These are phyloP conservation scores for Ceratocystis smalleyi DNA, from an alignment of 2,329 filamentous ascomycete genomes.

Conservation along the genomic window DNA sequence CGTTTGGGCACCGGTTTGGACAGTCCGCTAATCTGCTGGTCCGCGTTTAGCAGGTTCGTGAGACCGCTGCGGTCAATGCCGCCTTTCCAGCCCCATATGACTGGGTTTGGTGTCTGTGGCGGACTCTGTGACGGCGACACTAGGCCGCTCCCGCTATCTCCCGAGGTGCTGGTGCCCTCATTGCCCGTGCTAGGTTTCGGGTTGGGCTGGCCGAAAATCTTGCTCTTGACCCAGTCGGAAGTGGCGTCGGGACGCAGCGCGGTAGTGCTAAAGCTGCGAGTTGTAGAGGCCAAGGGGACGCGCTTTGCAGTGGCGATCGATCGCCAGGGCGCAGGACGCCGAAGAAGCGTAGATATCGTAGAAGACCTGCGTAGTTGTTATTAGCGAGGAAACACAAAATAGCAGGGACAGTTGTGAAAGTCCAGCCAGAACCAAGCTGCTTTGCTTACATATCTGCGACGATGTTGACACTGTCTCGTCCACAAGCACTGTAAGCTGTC, in stretches of 20 bases:
- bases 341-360: conserved; percentile 9
- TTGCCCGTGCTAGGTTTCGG: neutral
- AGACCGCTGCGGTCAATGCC: conserved; percentile 25
- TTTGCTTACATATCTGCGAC: neutral
- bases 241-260: neutral
- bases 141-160: neutral
- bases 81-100: conserved; percentile 13
- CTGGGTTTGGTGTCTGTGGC: conserved; percentile 13
- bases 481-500: neutral
- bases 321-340: neutral
- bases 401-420: too few species aligned
- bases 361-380: neutral
- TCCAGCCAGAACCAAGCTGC: too few species aligned
- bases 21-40: conserved; percentile 15
- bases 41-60: conserved; percentile 11
- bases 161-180: neutral
- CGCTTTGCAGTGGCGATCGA: neutral
- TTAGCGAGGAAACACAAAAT: neutral
- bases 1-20: neutral
- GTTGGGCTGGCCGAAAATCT: conserved; percentile 12
- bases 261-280: conserved; percentile 11
- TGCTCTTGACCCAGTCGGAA: conserved; percentile 9
- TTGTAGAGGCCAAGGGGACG: neutral
- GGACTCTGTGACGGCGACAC: conserved; percentile 2
- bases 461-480: neutral